phyloP scores from a whole-genome alignment of 371 early-diverging fungal genomes.

The Dichotomocladium elegans region DNA sequence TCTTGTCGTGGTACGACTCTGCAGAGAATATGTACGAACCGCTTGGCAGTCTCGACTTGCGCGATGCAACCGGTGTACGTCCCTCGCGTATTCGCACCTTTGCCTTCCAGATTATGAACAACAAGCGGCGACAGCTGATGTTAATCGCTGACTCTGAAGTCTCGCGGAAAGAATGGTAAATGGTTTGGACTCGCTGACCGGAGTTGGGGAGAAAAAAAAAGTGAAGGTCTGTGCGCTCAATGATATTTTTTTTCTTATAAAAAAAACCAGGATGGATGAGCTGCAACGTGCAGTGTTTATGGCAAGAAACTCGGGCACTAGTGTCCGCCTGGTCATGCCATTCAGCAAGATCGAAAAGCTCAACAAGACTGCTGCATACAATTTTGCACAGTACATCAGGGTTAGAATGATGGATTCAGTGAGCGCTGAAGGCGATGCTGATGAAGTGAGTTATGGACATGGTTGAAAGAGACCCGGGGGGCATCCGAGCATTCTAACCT shows the following conservation, averaged over 20 bases:
- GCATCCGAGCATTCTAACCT: neutral
- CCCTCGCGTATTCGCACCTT: constrained; percentile 36
- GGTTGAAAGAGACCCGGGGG: neutral
- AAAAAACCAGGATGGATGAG: constrained; percentile 47
- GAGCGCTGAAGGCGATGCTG: constrained; percentile 32
- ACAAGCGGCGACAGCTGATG: constrained; percentile 25
- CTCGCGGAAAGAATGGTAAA: constrained; percentile 47
- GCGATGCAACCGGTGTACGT: constrained; percentile 48
- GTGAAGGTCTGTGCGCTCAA: neutral
- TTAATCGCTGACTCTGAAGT: constrained; percentile 50
- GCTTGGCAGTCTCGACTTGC: constrained; percentile 59
- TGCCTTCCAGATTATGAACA: constrained; percentile 53
- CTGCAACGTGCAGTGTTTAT: constrained; percentile 58
- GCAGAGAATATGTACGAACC: constrained; percentile 66
- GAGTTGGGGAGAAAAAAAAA: neutral
- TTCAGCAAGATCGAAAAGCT: constrained; percentile 47
- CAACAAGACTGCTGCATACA: constrained; percentile 47
- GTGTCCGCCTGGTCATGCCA: constrained; percentile 58
- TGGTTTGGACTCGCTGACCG: no score
- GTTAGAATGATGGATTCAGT: constrained; percentile 46
- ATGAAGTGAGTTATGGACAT: constrained; percentile 47
- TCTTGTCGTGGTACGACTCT: constrained; percentile 59
- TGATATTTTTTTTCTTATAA: neutral
- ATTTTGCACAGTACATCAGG: constrained; percentile 54
- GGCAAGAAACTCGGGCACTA: constrained; percentile 57